Evolutionary conservation across 495 filamentous ascomycete species (phyloP).

Genomic region (Aspergillus asperescens): DNA sequence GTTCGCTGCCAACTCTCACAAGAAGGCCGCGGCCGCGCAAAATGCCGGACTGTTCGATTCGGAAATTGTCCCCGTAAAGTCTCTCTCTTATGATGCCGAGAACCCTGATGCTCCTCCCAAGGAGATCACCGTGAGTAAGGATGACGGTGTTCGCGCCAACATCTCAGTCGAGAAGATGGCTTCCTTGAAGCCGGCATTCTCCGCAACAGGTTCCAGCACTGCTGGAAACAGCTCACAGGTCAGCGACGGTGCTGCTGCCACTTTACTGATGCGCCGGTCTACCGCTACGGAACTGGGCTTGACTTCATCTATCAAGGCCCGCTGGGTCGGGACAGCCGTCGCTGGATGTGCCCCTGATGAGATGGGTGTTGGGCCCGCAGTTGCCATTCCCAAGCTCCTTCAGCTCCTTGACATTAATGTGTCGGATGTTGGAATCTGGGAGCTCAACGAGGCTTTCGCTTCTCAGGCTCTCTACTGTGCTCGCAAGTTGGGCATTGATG

Average conservation of each 20-base stretch:
- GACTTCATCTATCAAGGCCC: constrained; percentile 61
- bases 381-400: constrained; percentile 79
- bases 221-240: constrained; percentile 86
- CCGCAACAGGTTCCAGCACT: constrained; percentile 63
- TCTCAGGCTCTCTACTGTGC: constrained; percentile 81
- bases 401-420: constrained; percentile 55
- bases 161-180: constrained; percentile 64
- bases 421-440: constrained; percentile 79
- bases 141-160: constrained; percentile 74
- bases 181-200: constrained; percentile 81
- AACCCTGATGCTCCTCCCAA: constrained; percentile 58
- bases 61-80: constrained; percentile 73
- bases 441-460: constrained; percentile 95
- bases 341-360: constrained; percentile 80
- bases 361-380: constrained; percentile 86
- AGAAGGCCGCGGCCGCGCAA: constrained; percentile 64
- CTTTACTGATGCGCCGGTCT: constrained; percentile 75
- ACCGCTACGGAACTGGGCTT: constrained; percentile 74
- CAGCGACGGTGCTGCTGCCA: constrained; percentile 80
- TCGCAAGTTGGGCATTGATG: constrained; percentile 63
- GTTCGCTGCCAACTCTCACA: constrained; percentile 71
- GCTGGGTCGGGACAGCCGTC: constrained; percentile 68
- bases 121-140: constrained; percentile 58
- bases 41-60: constrained; percentile 61
- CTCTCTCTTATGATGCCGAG: constrained; percentile 50